Base-by-base conservation (phyloP, 148 eudicot species). In the Chenopodium album region DNA sequence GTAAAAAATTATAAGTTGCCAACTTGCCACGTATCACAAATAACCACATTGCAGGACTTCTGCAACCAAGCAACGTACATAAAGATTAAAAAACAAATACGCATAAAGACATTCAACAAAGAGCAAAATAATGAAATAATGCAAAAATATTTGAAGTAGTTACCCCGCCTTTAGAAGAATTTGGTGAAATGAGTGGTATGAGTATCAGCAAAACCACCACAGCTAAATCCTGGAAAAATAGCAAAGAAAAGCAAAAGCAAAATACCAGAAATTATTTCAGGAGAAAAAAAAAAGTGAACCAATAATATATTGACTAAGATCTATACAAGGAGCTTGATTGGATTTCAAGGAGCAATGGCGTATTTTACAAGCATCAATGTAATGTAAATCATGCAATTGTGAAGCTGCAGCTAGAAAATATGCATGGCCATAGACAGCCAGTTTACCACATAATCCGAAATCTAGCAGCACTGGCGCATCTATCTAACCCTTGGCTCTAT, bases 161-260 rank as follows among this genome's bases (percentile, higher is more conserved):
- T 96, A 96, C 99, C 97, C 99, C 98, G 89, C 99, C 99, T 92
- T 96, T 96, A 9, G 99, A 94, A 23, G 99, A 96, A 89, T 90
- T 94, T 83, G 98, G 99, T 83, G 99, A 96, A 85, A 96, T 88
- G 72, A 96, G 95, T 72, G 99, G 99, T 83, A 94, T 94, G 82
- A 96, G 99, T 81, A 96, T 96, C 84, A 96, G 90, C 89, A 96
- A 83, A 86, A 96, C 98, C 85, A 96, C 99, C 87, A 96, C 99
- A 76, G 99, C 99, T 85, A 96, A 76, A 90, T 96, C 99, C 99
- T 96, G 94, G 78, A 79, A 87, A 76, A 67, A 20, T 37, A 50
- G 5, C 67, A 76, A 20, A n/a, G 19, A 67, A 82, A 74, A 71
- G 41, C 75, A 75, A 23, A 78, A 34, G 63, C 22, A 86, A n/a